These are phyloP conservation scores for Arthromyces matolae DNA, from an alignment of 768 basidiomycete species.

Conservation along the genomic window DNA sequence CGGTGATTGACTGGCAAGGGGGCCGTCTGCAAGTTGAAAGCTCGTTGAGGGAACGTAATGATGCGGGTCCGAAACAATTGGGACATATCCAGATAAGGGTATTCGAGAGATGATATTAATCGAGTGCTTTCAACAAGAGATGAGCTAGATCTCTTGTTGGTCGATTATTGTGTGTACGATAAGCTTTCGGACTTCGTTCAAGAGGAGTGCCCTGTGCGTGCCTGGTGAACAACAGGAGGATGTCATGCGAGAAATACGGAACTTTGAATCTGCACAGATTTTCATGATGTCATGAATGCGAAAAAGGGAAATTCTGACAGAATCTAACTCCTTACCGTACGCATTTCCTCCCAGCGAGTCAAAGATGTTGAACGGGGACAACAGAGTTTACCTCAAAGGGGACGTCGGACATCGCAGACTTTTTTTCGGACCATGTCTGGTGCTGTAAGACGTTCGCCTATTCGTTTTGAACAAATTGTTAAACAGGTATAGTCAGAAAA, in stretches of 20 bases:
- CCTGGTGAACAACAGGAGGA: conserved; percentile 3
- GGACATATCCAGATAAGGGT: background rate
- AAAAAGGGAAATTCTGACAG: conserved; percentile 4
- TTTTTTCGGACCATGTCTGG: background rate
- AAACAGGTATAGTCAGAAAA: background rate
- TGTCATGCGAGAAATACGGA: conserved; percentile 3
- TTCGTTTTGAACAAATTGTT: background rate
- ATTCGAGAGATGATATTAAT: background rate
- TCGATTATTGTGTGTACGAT: background rate
- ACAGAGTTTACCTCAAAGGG: background rate
- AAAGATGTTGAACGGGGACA: background rate
- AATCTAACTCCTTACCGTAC: background rate
- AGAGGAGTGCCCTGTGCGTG: background rate
- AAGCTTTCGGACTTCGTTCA: background rate
- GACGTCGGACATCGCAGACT: background rate
- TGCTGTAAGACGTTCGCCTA: too few species aligned
- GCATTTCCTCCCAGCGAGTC: conserved; percentile 5
- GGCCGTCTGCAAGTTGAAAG: background rate
- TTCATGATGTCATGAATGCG: conserved; percentile 11
- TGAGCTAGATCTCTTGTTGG: conserved; percentile 5
- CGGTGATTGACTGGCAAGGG: background rate
- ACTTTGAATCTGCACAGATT: background rate
- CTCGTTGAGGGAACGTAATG: conserved; percentile 7
- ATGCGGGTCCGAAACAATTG: background rate
- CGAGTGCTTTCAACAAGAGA: too few species aligned